Evolutionary conservation across 2,329 filamentous ascomycete species (phyloP).

Genomic region (Fragosphaeria purpurea): DNA sequence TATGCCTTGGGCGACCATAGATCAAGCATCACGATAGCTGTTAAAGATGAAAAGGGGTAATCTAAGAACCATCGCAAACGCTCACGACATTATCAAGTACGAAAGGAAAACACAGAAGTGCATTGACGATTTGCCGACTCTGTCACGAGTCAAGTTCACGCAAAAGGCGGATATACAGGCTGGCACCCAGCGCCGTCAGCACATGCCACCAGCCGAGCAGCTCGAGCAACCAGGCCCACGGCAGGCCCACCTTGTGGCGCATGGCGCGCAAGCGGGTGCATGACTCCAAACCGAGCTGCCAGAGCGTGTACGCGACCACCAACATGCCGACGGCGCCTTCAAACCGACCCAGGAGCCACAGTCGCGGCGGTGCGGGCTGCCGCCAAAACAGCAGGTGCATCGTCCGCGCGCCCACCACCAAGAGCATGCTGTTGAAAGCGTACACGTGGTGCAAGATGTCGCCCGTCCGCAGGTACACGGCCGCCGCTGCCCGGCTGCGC

Average conservation of each 20-base stretch:
- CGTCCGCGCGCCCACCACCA: constrained; percentile 22
- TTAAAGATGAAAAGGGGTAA: too few relatives aligned
- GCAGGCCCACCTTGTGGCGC: constrained; percentile 38
- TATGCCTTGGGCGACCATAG: too few relatives aligned
- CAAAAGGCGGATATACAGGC: constrained; percentile 6
- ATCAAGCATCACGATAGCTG: too few relatives aligned
- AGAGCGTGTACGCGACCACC: constrained; percentile 38
- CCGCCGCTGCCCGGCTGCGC: constrained; percentile 29
- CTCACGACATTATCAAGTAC: too few relatives aligned
- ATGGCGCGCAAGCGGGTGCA: constrained; percentile 36
- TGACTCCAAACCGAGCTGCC: constrained; percentile 46
- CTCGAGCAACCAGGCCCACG: constrained; percentile 46
- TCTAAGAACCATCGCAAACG: too few relatives aligned
- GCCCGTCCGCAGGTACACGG: constrained; percentile 31
- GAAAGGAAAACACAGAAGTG: too few relatives aligned
- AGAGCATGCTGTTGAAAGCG: constrained; percentile 26
- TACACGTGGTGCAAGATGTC: constrained; percentile 33
- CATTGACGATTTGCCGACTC: too few relatives aligned
- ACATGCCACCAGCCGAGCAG: constrained; percentile 57
- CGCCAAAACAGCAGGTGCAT: constrained; percentile 24
- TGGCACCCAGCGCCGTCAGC: constrained; percentile 44
- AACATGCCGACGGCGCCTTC: constrained; percentile 22
- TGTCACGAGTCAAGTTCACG: constrained; percentile 2
- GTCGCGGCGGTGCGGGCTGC: constrained; percentile 1
- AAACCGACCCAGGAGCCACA: not conserved